These are phyloP conservation scores for Sorghum bicolor DNA, from an alignment of 176 grass and related monocot genomes.

Conservation along the genomic window DNA sequence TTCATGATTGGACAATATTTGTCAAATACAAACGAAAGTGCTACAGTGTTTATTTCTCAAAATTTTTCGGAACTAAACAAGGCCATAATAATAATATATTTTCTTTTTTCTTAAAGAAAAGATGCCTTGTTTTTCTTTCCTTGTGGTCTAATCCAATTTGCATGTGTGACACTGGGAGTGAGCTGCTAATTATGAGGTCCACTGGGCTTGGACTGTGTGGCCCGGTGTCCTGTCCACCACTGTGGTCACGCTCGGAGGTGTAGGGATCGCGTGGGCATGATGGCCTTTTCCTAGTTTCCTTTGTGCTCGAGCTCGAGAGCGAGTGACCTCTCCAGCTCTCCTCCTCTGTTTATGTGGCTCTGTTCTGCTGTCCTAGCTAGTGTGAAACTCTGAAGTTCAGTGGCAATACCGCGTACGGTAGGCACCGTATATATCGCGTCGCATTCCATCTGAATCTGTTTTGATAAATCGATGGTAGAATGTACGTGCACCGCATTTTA, in stretches of 20 bases:
- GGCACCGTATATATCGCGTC: background rate
- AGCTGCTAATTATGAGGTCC: constrained; percentile 45
- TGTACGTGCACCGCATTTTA: background rate
- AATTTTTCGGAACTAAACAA: too few species aligned
- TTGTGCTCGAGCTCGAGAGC: background rate
- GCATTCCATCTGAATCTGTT: background rate
- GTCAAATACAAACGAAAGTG: too few species aligned
- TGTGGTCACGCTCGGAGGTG: constrained; percentile 14
- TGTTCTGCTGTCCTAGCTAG: background rate
- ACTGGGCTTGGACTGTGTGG: constrained; percentile 44
- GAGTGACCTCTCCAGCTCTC: background rate
- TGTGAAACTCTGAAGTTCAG: background rate
- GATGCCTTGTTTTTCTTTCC: background rate
- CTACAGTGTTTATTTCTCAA: too few species aligned
- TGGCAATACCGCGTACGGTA: background rate
- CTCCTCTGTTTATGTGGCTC: background rate
- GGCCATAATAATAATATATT: too few species aligned
- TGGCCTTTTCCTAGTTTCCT: background rate
- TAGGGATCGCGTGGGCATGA: constrained; percentile 13
- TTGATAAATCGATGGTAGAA: background rate
- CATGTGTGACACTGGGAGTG: constrained; percentile 36
- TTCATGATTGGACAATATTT: too few species aligned
- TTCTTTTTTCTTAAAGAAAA: background rate
- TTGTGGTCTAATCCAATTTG: constrained; percentile 22
- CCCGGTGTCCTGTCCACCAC: background rate